These are phyloP conservation scores for Immersiella caudata DNA, from an alignment of 495 filamentous ascomycete species.

Conservation along the genomic window DNA sequence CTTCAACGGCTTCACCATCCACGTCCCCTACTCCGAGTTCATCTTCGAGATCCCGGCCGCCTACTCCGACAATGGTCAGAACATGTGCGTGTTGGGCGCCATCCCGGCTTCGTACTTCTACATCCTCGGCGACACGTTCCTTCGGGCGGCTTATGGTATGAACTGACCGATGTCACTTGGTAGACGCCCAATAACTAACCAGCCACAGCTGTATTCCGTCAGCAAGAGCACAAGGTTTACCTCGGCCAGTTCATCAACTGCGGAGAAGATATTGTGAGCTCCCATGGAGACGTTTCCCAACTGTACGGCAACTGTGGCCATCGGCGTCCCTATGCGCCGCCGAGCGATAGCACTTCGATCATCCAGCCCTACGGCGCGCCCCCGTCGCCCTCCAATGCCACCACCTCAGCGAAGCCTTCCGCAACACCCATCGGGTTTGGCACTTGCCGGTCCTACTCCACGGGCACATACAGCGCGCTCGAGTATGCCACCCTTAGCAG, in stretches of 20 bases:
- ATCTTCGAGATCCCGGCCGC: constrained; percentile 56
- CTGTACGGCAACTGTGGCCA: constrained; percentile 25
- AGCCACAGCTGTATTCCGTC: constrained; percentile 28
- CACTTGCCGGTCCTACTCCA: constrained; percentile 16
- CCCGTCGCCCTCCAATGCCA: background rate
- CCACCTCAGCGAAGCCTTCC: background rate
- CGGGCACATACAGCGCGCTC: constrained; percentile 14
- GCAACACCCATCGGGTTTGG: background rate
- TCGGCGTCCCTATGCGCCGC: background rate
- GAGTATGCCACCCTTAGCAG: background rate
- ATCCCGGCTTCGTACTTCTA: constrained; percentile 37
- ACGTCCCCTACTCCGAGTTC: constrained; percentile 70
- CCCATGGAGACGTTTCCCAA: constrained; percentile 22
- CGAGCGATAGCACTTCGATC: background rate
- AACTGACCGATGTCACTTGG: background rate
- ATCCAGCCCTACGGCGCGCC: background rate
- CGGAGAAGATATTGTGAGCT: constrained; percentile 26
- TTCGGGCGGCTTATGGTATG: constrained; percentile 74
- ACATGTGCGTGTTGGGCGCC: constrained; percentile 43
- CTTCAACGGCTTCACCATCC: constrained; percentile 63
- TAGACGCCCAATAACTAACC: background rate
- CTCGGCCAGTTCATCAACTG: constrained; percentile 28
- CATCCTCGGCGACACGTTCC: constrained; percentile 77
- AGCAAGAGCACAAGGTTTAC: constrained; percentile 32
- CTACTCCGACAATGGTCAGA: constrained; percentile 25